These are phyloP conservation scores for Juncus inflexus DNA, from an alignment of 176 grass and related monocot genomes.

Conservation along the genomic window DNA sequence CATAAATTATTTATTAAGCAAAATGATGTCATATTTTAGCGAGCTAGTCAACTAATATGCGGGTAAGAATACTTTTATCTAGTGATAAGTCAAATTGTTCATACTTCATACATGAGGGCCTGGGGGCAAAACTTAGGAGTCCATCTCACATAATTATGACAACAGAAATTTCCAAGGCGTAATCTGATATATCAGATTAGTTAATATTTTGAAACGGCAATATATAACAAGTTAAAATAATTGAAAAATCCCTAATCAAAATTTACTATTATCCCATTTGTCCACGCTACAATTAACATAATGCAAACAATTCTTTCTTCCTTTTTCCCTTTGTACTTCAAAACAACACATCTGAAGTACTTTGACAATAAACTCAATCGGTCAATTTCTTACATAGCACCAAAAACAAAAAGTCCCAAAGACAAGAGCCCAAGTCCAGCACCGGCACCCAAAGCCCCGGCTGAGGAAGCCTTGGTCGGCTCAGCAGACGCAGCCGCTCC, in stretches of 20 bases:
- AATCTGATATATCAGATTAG: too few relatives aligned
- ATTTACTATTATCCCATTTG: neutral
- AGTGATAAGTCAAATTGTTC: too few relatives aligned
- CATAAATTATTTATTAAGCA: conserved; percentile 18
- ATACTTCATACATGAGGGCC: too few relatives aligned
- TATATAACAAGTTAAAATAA: too few relatives aligned
- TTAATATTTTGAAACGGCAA: too few relatives aligned
- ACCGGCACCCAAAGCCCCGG: conserved; percentile 1
- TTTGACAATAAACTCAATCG: neutral
- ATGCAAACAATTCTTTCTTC: neutral
- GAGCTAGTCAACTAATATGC: too few relatives aligned
- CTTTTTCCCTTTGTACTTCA: neutral
- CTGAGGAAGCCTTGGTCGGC: conserved; percentile 22
- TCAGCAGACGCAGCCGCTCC: conserved; percentile 6
- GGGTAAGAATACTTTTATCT: too few relatives aligned
- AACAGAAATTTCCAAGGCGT: too few relatives aligned
- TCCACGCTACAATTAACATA: conserved; percentile 18
- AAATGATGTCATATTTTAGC: neutral
- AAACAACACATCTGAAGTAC: neutral
- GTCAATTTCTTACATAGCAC: conserved; percentile 15
- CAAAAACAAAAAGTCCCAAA: conserved; percentile 26
- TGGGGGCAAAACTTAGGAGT: too few relatives aligned
- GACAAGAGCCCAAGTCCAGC: conserved; percentile 14
- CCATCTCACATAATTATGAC: too few relatives aligned
- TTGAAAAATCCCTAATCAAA: too few relatives aligned